A percentile compares a stretch with the other conserved stretches of the same genome.
phyloP scores from a whole-genome alignment of 129 eudicot species.

The Heracleum sosnowskyi region DNA sequence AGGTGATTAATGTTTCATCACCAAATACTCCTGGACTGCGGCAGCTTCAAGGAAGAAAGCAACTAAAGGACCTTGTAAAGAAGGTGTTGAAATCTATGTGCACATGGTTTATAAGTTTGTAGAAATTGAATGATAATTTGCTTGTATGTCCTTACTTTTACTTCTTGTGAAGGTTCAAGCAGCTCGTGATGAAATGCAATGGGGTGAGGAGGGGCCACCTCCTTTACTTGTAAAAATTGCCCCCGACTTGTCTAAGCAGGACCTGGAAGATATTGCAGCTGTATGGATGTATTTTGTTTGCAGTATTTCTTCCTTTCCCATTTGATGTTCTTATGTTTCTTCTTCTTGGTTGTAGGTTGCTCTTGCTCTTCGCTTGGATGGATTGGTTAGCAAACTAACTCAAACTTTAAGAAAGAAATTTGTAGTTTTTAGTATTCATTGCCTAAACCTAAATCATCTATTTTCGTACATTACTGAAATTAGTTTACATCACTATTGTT shows the following conservation, averaged over 20 bases:
- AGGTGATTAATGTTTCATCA: conserved; percentile 92
- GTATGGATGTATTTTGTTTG: conserved; percentile 30
- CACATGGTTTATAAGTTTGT: not conserved
- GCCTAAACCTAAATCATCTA: not conserved
- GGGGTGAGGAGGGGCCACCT: conserved; percentile 99
- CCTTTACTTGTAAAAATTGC: conserved; percentile 96
- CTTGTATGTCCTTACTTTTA: conserved; percentile 4
- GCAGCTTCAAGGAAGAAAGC: conserved; percentile 97
- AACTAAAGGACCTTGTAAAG: conserved; percentile 88
- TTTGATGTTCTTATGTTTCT: conserved; percentile 20
- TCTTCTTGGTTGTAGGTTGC: conserved; percentile 60
- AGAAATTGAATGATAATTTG: not conserved
- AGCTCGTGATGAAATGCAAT: conserved; percentile 99
- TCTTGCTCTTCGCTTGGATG: conserved; percentile 92
- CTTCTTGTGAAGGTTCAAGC: conserved; percentile 71
- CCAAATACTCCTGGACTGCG: conserved; percentile 98
- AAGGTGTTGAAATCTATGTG: conserved; percentile 36
- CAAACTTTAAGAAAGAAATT: not conserved
- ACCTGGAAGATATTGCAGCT: conserved; percentile 96
- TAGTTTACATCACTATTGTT: not conserved
- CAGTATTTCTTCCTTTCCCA: not conserved
- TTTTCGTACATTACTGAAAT: not conserved
- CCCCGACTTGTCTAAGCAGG: conserved; percentile 96
- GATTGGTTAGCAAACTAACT: conserved; percentile 52
- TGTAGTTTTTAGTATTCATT: conserved; percentile 3